These are phyloP conservation scores for Pseudocercospora fuligena DNA, from an alignment of 2,329 filamentous ascomycete genomes.

Conservation along the genomic window DNA sequence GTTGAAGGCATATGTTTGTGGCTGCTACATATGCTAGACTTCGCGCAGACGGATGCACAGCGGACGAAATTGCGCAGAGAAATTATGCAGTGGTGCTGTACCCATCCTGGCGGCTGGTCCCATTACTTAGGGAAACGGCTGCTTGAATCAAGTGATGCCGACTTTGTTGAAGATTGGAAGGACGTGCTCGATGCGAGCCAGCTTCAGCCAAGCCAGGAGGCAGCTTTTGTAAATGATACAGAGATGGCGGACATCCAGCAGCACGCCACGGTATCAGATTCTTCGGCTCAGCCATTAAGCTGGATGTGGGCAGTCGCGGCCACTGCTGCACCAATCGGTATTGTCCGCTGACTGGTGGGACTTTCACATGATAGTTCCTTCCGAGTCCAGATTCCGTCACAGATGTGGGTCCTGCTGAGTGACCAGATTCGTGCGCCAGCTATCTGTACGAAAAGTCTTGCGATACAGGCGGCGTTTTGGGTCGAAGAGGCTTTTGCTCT, in stretches of 20 bases:
- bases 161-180: conserved; percentile 37
- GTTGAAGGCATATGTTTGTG: conserved; percentile 55
- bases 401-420: background rate
- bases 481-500: background rate
- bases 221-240: conserved; percentile 4
- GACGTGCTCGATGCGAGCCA: conserved; percentile 43
- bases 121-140: conserved; percentile 42
- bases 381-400: background rate
- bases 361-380: conserved; percentile 18
- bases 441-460: background rate
- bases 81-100: conserved; percentile 42
- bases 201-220: conserved; percentile 15
- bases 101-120: conserved; percentile 45
- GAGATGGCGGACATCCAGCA: conserved; percentile 12
- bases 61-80: conserved; percentile 18
- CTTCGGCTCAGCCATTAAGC: background rate
- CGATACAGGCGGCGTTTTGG: background rate
- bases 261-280: background rate
- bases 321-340: conserved; percentile 27
- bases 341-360: conserved; percentile 16
- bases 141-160: conserved; percentile 33
- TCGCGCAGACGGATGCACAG: conserved; percentile 29
- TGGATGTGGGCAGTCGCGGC: conserved; percentile 27
- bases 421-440: background rate
- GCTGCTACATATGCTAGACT: conserved; percentile 53